Conservation (phyloP, 2,329 filamentous ascomycete species). For the Claviceps arundinis region DNA sequence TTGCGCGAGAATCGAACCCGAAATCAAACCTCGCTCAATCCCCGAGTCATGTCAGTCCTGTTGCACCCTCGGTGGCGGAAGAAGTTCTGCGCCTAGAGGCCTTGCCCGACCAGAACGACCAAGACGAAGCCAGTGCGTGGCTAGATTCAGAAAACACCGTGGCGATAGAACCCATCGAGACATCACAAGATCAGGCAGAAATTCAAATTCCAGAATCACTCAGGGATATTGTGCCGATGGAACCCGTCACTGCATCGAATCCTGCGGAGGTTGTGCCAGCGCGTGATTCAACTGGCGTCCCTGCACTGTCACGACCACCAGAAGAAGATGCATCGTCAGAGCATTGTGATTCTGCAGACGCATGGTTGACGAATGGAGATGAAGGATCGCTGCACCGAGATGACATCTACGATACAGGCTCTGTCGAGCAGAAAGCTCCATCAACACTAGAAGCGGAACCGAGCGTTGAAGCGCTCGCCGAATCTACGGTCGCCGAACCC, state of each 20-base stretch:
- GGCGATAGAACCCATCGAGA: neutral
- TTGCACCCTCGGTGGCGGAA: neutral
- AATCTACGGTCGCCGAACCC: too few species aligned
- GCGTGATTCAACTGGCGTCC: neutral
- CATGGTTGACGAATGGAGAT: constrained; percentile 5
- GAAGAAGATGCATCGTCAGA: neutral
- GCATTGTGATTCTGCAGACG: neutral
- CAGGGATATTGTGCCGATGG: neutral
- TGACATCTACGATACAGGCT: neutral
- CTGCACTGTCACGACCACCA: neutral
- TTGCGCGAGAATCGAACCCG: neutral
- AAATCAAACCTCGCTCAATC: neutral
- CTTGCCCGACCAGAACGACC: constrained; percentile 1
- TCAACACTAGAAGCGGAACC: too few species aligned
- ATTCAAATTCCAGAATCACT: neutral
- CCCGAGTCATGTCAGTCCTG: neutral
- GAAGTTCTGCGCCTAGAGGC: neutral
- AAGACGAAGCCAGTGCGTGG: constrained; percentile 11
- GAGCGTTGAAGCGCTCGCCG: neutral
- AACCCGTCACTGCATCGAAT: neutral
- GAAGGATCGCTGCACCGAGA: constrained; percentile 5
- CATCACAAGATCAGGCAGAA: neutral
- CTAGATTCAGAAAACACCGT: constrained; percentile 10
- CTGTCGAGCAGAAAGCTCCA: neutral
- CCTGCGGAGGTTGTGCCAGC: neutral